Conservation (phyloP, 1,284 basidiomycete genomes). For the Ganoderma resinaceum region DNA sequence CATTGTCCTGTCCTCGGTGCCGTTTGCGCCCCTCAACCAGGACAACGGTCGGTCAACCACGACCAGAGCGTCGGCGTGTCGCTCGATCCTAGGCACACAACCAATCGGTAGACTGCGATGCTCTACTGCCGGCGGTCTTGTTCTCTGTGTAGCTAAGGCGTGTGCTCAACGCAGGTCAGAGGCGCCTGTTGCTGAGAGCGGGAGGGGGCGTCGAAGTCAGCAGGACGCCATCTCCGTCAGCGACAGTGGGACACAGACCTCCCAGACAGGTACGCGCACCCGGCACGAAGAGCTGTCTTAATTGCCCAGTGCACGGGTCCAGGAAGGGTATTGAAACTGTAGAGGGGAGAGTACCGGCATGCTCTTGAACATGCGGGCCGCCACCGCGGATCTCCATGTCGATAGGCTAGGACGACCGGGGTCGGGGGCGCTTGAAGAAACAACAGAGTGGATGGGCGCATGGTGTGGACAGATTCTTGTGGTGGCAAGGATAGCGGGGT, state of each 20-base stretch:
- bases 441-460: neutral
- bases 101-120: neutral
- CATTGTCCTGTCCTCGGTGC: conserved; percentile 10
- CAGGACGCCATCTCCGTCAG: neutral
- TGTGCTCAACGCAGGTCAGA: neutral
- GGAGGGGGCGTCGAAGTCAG: neutral
- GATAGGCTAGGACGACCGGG: neutral
- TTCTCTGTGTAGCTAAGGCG: neutral
- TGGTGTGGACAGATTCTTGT: neutral
- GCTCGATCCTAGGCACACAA: neutral
- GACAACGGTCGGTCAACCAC: neutral
- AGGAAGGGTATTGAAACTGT: neutral
- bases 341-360: neutral
- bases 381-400: neutral
- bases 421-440: neutral
- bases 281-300: neutral
- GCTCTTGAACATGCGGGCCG: neutral
- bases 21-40: neutral
- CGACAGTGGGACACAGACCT: neutral
- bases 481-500: neutral
- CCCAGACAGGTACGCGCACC: neutral
- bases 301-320: neutral
- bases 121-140: neutral
- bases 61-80: conserved; percentile 23
- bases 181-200: neutral